A percentile compares a stretch with the other conserved stretches of the same genome.
These are phyloP conservation scores for Vaccinium vitisidaea DNA, from an alignment of 148 eudicot species.

Conservation along the genomic window DNA sequence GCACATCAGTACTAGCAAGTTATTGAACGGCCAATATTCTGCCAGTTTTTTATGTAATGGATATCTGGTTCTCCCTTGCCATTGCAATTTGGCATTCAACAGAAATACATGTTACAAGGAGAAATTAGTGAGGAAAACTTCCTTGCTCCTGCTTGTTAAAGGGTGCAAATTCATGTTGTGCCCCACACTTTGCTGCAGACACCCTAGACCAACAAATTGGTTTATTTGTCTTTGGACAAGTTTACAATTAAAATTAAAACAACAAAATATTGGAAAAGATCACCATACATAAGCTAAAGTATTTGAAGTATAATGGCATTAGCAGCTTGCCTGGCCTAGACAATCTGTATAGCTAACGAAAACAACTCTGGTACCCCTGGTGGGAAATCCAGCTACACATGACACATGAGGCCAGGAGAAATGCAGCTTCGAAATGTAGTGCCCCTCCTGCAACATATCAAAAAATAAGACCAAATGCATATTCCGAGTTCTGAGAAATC, in stretches of 20 bases:
- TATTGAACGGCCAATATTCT: neutral
- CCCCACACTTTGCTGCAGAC: neutral
- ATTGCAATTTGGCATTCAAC: conserved; percentile 3
- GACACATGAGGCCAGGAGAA: conserved; percentile 92
- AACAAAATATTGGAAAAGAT: neutral
- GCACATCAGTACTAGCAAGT: neutral
- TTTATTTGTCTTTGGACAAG: neutral
- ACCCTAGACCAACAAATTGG: neutral
- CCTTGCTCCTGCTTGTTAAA: neutral
- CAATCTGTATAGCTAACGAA: conserved; percentile 59
- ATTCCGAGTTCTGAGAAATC: neutral
- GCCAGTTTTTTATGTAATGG: neutral
- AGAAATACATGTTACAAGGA: neutral
- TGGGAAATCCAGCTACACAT: conserved; percentile 63
- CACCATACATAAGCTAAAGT: neutral
- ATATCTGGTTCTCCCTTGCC: neutral
- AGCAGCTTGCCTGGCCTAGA: conserved; percentile 46
- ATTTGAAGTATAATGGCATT: neutral
- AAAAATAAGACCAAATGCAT: neutral
- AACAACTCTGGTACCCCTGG: conserved; percentile 63
- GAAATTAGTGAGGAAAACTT: neutral
- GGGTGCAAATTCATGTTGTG: neutral
- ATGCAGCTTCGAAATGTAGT: conserved; percentile 62
- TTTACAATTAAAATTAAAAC: neutral
- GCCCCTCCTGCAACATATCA: conserved; percentile 68